Evolutionary conservation across 2,329 filamentous ascomycete genomes (phyloP).

Genomic region (Trichoderma atroviride): DNA sequence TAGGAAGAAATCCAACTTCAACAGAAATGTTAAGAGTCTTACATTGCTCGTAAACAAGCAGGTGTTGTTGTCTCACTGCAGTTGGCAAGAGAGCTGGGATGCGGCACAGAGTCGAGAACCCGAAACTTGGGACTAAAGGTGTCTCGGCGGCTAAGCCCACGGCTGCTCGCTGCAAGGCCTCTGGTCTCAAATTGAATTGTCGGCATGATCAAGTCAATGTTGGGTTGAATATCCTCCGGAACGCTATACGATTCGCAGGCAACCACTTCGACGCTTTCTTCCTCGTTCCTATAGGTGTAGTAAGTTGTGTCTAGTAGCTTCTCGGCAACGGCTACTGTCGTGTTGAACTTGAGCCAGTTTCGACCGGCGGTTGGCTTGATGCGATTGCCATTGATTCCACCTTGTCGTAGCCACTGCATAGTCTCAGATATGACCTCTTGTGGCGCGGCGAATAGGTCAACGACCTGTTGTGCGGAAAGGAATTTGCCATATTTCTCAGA

Average conservation of each 20-base stretch:
- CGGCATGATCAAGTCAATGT: conserved; percentile 46
- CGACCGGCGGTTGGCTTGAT: conserved; percentile 34
- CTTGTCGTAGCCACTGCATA: conserved; percentile 52
- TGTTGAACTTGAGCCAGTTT: conserved; percentile 57
- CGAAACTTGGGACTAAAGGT: neutral
- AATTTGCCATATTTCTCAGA: conserved; percentile 49
- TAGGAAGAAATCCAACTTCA: neutral
- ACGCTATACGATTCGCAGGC: conserved; percentile 44
- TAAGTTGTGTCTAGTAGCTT: conserved; percentile 55
- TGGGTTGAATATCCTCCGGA: conserved; percentile 39
- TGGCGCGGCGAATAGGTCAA: conserved; percentile 45
- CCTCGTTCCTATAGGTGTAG: conserved; percentile 33
- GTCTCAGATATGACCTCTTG: conserved; percentile 52
- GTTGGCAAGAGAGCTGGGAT: neutral
- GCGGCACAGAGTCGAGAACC: neutral
- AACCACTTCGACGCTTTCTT: conserved; percentile 40
- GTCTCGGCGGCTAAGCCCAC: neutral
- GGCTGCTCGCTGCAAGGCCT: neutral
- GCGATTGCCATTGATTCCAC: conserved; percentile 47
- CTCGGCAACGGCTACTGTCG: conserved; percentile 55
- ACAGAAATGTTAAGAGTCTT: neutral
- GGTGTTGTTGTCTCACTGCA: neutral
- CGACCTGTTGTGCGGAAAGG: conserved; percentile 47
- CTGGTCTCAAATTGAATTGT: conserved; percentile 42
- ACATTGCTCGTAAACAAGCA: conserved; percentile 13